Percentiles rank a stretch among this genome's conserved stretches.
These are phyloP conservation scores for Ustilago sp. DNA, from an alignment of 1,284 basidiomycete species.

Conservation along the genomic window DNA sequence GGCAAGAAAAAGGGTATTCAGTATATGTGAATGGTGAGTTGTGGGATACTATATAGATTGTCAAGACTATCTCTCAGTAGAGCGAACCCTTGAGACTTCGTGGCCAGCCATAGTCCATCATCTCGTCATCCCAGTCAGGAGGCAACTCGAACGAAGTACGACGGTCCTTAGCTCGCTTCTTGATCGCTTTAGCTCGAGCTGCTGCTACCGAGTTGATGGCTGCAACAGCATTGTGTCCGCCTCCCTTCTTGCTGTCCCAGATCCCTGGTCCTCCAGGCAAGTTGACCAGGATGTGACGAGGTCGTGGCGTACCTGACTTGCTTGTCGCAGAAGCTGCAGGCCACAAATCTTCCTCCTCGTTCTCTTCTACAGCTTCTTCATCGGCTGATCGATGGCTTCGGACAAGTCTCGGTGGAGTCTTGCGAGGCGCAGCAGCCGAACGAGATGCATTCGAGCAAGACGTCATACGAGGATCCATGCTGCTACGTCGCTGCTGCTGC, in stretches of 20 bases:
- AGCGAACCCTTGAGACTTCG: constrained; percentile 51
- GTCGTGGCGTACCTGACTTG: constrained; percentile 47
- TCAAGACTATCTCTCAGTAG: constrained; percentile 22
- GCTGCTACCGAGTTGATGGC: constrained; percentile 52
- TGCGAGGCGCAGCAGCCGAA: constrained; percentile 28
- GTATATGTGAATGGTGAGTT: neutral
- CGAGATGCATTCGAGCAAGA: constrained; percentile 12
- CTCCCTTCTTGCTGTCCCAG: constrained; percentile 53
- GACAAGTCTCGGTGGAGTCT: constrained; percentile 39
- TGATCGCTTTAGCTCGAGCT: constrained; percentile 48
- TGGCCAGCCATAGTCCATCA: constrained; percentile 52
- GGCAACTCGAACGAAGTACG: constrained; percentile 39
- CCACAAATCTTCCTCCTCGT: constrained; percentile 40
- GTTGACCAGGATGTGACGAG: constrained; percentile 52
- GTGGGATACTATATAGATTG: neutral
- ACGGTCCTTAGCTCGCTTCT: constrained; percentile 40
- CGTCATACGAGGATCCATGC: constrained; percentile 23
- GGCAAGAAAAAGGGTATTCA: constrained; percentile 2
- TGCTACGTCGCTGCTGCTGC: constrained; percentile 15
- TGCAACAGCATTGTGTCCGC: constrained; percentile 45
- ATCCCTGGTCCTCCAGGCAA: constrained; percentile 51
- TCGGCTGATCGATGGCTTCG: constrained; percentile 20
- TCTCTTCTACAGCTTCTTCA: constrained; percentile 22
- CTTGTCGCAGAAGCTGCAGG: constrained; percentile 43
- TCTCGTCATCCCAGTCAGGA: constrained; percentile 38